A percentile compares a stretch with the other conserved stretches of the same genome.
Conservation (phyloP, 2,329 filamentous ascomycete genomes). For the Talaromyces sp. region DNA sequence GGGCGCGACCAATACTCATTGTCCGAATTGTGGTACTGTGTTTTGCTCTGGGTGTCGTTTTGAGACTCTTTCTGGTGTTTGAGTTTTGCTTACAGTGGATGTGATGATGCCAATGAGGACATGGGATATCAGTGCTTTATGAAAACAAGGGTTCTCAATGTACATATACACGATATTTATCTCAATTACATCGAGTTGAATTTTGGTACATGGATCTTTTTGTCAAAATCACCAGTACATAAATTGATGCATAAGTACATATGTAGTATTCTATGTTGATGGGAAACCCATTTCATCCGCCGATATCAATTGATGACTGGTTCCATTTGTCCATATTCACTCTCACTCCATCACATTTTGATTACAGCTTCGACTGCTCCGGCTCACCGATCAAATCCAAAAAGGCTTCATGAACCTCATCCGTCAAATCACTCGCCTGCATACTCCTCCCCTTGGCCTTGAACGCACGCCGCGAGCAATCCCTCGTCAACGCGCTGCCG, state of each 20-base stretch:
- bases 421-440: conserved; percentile 89
- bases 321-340: neutral
- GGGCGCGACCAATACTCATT: neutral
- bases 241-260: too few species aligned
- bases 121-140: neutral
- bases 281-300: too few species aligned
- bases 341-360: neutral
- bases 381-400: conserved; percentile 71
- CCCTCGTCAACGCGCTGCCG: conserved; percentile 79
- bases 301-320: neutral
- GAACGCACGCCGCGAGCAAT: conserved; percentile 84
- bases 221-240: too few species aligned
- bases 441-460: conserved; percentile 76
- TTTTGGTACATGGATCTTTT: neutral
- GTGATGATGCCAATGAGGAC: too few species aligned
- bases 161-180: neutral
- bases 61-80: neutral
- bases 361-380: conserved; percentile 36
- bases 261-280: too few species aligned
- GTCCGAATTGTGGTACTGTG: neutral
- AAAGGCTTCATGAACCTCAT: conserved; percentile 80
- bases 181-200: neutral
- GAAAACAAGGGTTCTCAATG: neutral
- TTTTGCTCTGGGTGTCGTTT: neutral
- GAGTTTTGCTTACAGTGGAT: neutral